phyloP scores from a whole-genome alignment of 2,329 filamentous ascomycete genomes.

The Grosmannia huntii region DNA sequence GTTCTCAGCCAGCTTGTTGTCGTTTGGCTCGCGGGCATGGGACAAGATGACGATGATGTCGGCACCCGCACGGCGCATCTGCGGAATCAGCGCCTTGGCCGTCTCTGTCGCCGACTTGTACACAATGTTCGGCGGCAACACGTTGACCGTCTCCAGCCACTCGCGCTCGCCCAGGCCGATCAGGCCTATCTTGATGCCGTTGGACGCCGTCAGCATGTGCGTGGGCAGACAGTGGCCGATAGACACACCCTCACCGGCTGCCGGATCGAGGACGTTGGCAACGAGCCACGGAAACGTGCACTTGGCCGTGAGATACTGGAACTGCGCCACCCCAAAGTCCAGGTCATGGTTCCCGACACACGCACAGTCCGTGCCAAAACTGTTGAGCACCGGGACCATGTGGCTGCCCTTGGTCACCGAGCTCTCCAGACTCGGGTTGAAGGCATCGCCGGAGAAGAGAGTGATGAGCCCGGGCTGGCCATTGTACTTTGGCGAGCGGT shows the following conservation, averaged over 20 bases:
- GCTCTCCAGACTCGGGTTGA: slow-evolving; percentile 82
- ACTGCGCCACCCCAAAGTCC: slow-evolving; percentile 79
- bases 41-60: slow-evolving; percentile 74
- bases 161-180: slow-evolving; percentile 79
- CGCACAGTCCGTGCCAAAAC: slow-evolving; percentile 64
- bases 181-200: slow-evolving; percentile 75
- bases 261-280: slow-evolving; percentile 78
- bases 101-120: slow-evolving; percentile 69
- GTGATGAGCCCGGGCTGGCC: slow-evolving; percentile 57
- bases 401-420: slow-evolving; percentile 81
- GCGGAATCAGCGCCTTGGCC: slow-evolving; percentile 61
- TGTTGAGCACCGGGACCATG: slow-evolving; percentile 79
- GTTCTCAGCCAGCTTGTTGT: slow-evolving; percentile 70
- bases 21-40: slow-evolving; percentile 80
- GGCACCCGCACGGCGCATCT: slow-evolving; percentile 61
- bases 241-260: slow-evolving; percentile 59
- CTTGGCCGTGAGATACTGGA: slow-evolving; percentile 56
- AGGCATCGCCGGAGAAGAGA: slow-evolving; percentile 84
- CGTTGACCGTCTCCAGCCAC: slow-evolving; percentile 83
- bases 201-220: slow-evolving; percentile 63
- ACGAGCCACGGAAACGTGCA: slow-evolving; percentile 84
- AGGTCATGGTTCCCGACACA: slow-evolving; percentile 88
- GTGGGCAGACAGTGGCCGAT: slow-evolving; percentile 67
- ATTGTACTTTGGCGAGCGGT: slow-evolving; percentile 48
- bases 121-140: slow-evolving; percentile 65